Conservation (phyloP, 805 yeast species). For the Metschnikowia sp. region DNA sequence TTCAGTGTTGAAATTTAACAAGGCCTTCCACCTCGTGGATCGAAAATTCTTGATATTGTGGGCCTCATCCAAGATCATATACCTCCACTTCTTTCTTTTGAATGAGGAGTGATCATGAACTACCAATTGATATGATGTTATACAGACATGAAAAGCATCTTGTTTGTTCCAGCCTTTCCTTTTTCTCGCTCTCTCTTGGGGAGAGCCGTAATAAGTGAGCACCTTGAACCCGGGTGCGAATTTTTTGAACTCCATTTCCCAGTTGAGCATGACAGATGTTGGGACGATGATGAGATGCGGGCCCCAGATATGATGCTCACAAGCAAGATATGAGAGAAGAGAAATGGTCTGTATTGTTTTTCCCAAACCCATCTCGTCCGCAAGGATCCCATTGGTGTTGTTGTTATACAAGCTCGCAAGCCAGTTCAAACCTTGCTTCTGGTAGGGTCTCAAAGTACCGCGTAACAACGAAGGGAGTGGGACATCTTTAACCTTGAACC, state of each 20-base stretch:
- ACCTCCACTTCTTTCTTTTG: slow-evolving; percentile 89
- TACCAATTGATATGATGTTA: slow-evolving; percentile 95
- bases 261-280: slow-evolving; percentile 92
- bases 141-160: slow-evolving; percentile 93
- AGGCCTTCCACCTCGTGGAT: slow-evolving; percentile 95
- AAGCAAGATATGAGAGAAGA: slow-evolving; percentile 79
- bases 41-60: slow-evolving; percentile 96
- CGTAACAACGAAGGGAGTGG: slow-evolving; percentile 73
- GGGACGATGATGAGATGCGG: slow-evolving; percentile 97
- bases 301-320: slow-evolving; percentile 94
- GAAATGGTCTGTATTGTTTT: slow-evolving; percentile 96
- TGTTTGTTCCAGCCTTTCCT: slow-evolving; percentile 98
- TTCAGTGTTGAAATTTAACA: slow-evolving; percentile 89
- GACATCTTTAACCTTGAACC: slow-evolving; percentile 54
- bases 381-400: slow-evolving; percentile 92
- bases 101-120: slow-evolving; percentile 95
- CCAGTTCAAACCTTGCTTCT: slow-evolving; percentile 97
- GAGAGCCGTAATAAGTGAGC: slow-evolving; percentile 92
- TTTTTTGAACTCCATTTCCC: slow-evolving; percentile 99
- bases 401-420: slow-evolving; percentile 88
- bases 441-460: slow-evolving; percentile 86
- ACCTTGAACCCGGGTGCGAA: slow-evolving; percentile 98
- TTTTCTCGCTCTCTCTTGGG: slow-evolving; percentile 93
- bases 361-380: slow-evolving; percentile 99
- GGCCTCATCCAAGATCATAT: slow-evolving; percentile 97